Evolutionary conservation across 2,329 filamentous ascomycete species (phyloP), one percentile per base, ranked within the genome.

Genomic region (Neonectria hederae): DNA sequence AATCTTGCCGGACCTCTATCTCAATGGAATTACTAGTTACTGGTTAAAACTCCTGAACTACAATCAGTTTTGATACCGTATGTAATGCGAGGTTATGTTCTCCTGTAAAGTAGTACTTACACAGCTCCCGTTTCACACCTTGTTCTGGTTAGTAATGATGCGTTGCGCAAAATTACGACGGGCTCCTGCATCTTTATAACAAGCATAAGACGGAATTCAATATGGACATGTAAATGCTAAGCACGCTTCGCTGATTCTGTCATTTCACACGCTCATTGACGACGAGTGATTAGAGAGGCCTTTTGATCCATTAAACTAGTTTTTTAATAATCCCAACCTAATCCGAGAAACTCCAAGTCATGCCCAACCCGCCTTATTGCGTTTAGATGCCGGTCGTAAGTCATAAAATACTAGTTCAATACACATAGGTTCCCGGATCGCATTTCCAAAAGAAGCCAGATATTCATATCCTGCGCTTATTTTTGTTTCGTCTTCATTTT

Each of bases 331-430:
- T 11, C 26, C 26, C n/a, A 24, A 21, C 24, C n/a, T 43, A 8
- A 19, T 28, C 17, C 26, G 30, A 45, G 17, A 54, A 54, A 55
- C 53, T 55, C 53, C 53, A 55, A 52, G 5, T 28, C 9, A 55
- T 28, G 42, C 24, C 38, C 17, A 19, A 21, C n/a, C 10, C 11
- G 24, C 53, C 24, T 26, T 13, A 11, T 45, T 10, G 24, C 40
- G 28, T 43, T 43, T 28, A 13, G 3, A 35, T 68, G 28, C 58
- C 51, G 49, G 54, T 65, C 69, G 55, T 71, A 58, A 70, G 49
- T 71, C 69, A 59, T 71, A 56, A 63, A 42, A 28, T 60, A 54
- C 19, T 11, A 48, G 38, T 43, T 65, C n/a, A 42, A 42, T 42
- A 5, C 38, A 43, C 28, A 22, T 13, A 5, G 14, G n/a, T 51